phyloP scores from a whole-genome alignment of 2,329 filamentous ascomycete species.

The Aureobasidium namibiae region DNA sequence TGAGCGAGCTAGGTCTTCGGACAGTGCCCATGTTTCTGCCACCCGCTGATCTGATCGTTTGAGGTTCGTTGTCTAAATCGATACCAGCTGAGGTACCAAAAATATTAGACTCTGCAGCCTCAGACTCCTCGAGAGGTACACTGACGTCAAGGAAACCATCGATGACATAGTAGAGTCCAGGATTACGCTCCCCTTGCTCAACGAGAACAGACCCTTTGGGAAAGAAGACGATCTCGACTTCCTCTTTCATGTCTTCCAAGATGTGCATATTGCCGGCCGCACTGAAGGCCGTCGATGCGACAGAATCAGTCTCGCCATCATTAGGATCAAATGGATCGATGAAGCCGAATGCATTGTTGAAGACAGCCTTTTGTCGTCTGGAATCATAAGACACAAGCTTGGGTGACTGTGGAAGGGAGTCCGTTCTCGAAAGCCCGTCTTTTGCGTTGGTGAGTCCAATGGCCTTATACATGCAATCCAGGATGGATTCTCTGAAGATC shows the following conservation, averaged over 20 bases:
- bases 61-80: slow-evolving; percentile 9
- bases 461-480: slow-evolving; percentile 93
- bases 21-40: slow-evolving; percentile 6
- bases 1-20: not conserved
- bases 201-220: slow-evolving; percentile 90
- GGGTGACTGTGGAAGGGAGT: slow-evolving; percentile 79
- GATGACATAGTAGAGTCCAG: slow-evolving; percentile 92
- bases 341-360: slow-evolving; percentile 82
- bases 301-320: slow-evolving; percentile 82
- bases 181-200: slow-evolving; percentile 94
- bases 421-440: slow-evolving; percentile 55
- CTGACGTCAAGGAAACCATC: slow-evolving; percentile 95
- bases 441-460: slow-evolving; percentile 70
- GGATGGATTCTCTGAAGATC: slow-evolving; percentile 77
- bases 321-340: slow-evolving; percentile 77
- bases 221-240: slow-evolving; percentile 96
- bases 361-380: slow-evolving; percentile 67
- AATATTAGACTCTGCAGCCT: slow-evolving; percentile 32
- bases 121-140: slow-evolving; percentile 62
- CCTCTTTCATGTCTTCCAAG: slow-evolving; percentile 75
- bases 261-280: slow-evolving; percentile 57
- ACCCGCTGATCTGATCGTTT: not conserved
- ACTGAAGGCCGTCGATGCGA: slow-evolving; percentile 42
- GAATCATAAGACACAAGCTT: slow-evolving; percentile 77
- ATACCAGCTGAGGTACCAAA: slow-evolving; percentile 34